Percentiles rank a stretch among this genome's conserved stretches.
These are phyloP conservation scores for Gonapodya prolifera DNA, from an alignment of 192 early-diverging fungal species.

Conservation along the genomic window DNA sequence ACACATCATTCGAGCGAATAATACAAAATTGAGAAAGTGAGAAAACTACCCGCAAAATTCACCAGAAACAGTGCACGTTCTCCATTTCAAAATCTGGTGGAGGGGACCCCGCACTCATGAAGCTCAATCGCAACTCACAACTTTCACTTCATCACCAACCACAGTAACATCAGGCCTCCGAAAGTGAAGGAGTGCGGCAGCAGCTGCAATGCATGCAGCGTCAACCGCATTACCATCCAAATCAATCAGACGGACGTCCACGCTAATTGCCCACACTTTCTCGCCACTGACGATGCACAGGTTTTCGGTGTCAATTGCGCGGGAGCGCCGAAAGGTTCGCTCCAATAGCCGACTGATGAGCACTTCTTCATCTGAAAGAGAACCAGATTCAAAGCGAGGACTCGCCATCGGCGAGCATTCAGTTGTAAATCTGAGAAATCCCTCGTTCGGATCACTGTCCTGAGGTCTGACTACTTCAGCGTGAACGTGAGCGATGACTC, in stretches of 20 bases:
- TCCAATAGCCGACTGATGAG: constrained; percentile 76
- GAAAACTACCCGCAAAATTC: not conserved
- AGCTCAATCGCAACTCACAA: too few species aligned
- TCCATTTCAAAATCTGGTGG: too few species aligned
- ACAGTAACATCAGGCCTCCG: constrained; percentile 91
- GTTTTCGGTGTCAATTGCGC: constrained; percentile 91
- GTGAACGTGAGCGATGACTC: constrained; percentile 54
- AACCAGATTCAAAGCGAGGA: constrained; percentile 36
- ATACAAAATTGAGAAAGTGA: not conserved
- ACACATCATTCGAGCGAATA: not conserved
- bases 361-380: constrained; percentile 71
- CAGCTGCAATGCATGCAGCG: constrained; percentile 78
- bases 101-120: too few species aligned
- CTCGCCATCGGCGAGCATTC: constrained; percentile 82
- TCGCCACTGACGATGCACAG: constrained; percentile 91
- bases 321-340: constrained; percentile 63
- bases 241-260: constrained; percentile 87
- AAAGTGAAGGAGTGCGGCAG: constrained; percentile 81
- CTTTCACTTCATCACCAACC: constrained; percentile 74
- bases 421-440: constrained; percentile 69
- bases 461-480: constrained; percentile 57
- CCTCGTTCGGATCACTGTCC: constrained; percentile 73
- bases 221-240: constrained; percentile 91
- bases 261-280: constrained; percentile 79
- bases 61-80: not conserved